Base-by-base conservation (phyloP, 2,329 filamentous ascomycete genomes). In the Blastomyces percursus region DNA sequence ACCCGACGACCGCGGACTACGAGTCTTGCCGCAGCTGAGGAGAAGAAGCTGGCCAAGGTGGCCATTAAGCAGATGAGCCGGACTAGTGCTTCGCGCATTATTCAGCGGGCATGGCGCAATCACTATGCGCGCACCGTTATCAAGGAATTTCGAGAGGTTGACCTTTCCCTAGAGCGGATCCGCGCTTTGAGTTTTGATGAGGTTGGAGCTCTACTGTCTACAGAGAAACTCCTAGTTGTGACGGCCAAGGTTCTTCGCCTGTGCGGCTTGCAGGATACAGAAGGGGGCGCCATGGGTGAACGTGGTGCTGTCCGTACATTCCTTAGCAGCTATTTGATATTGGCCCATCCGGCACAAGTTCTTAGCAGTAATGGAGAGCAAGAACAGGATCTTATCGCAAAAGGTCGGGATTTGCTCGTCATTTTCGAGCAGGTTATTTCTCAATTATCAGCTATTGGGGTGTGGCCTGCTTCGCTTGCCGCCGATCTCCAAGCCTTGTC, bases 321-420 rank as follows among this genome's bases (percentile, higher is more conserved):
- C 67, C 76, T 87, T 51, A 86, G 83, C 70, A 81, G 83, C 40
- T 87, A 84, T 70, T 75, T 87, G 58, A 84, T 87, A 60, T 74
- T 84, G 21, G 82, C 82, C 2, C 84, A 87, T 71, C 84, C 85
- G 3, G 75, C 79, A 3, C 79, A 84, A 62, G 84, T 86, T 8
- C 73, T 87, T 60, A 85, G 81, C 67, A 81, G 81, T 61, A 81
- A 84, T 64, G 84, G 84, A 42, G 81, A 84, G 62, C 83, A 86
- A 67, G 85, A 87, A 70, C 76, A 81, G 67, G 84, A 87, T 67
- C 71, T 87, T 58, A 83, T 86, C 57, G 73, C 75, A 21, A 87
- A 87, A 70, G 83, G 84, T 2, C 80, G 80, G 30, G 83, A 85
- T 63, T 74, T 87, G 14, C 75, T 86, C 11, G 75, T 78, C 16